Evolutionary conservation across 208 protist species (phyloP), one percentile per base, ranked within the genome.

Genomic region (Vickermania spadyakhi): DNA sequence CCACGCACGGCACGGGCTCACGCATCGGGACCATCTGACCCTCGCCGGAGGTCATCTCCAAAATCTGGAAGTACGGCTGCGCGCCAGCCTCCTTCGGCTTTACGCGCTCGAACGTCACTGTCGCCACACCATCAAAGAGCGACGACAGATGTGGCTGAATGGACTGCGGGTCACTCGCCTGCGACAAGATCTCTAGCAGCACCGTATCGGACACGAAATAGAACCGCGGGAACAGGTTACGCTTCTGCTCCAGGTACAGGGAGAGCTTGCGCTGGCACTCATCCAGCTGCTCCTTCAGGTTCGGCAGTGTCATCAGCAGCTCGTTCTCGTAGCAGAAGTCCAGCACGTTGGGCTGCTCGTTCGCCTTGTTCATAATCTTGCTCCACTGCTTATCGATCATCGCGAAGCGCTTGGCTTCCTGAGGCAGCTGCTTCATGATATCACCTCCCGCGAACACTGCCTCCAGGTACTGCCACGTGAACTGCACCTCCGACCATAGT

Each of bases 161-260:
- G 5, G 92, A 90, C 61, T 96, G 73, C 62, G 96, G 94, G 69
- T 97, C 85, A 59, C 81, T 91, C 28, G 92, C 91, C 73, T 99
- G 96, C 29, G 89, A 97, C 14, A 99, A 77, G 73, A 99, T 98
- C 75, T 98, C 96, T 26, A 99, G 81, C 60, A 99, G 73, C 68
- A 97, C 94, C 49, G 95, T 91, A 66, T 98, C 96, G 30, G 97
- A 98, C 29, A 99, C 94, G 70, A 99, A 99, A 86, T 99, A 99
- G 86, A 99, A 99, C 41, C 98, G 91, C 25, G 98, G 97, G 84
- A 99, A 99, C 5, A 93, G 70, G 70, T 90, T 88, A 28, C 98
- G 86, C 81, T 99, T 99, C 70, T 92, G 91, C 69, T 99, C 97
- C 13, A 99, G 86, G 77, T 99, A 99, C 26, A 97, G 89, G 7